Evolutionary conservation across 208 protist genomes (phyloP).

Genomic region (Trypanosoma rangeli): DNA sequence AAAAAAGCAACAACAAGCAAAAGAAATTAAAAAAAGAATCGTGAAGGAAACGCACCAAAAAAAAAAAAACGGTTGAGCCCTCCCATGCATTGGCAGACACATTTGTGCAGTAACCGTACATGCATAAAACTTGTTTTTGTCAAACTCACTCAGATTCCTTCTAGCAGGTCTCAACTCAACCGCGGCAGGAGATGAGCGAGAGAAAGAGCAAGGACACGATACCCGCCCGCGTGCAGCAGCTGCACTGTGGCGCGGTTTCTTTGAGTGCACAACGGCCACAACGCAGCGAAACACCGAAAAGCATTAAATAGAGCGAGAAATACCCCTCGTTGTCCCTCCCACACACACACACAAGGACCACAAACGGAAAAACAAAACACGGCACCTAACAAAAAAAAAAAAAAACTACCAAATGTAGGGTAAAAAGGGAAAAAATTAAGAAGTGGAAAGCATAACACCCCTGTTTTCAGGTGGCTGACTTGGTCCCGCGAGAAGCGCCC

Average conservation of each 20-base stretch:
- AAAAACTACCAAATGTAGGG: background rate
- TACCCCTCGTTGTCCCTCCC: no score
- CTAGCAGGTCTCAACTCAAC: background rate
- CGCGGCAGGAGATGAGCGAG: background rate
- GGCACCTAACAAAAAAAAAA: background rate
- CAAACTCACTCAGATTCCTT: background rate
- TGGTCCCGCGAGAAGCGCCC: background rate
- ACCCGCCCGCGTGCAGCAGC: background rate
- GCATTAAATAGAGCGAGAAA: no score
- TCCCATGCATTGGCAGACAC: no score
- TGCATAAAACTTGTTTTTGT: no score
- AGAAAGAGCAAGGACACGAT: background rate
- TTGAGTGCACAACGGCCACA: no score
- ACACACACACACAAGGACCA: background rate
- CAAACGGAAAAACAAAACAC: background rate
- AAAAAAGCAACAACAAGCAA: no score
- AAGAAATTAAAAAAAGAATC: no score
- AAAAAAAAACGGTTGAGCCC: background rate
- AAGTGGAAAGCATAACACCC: conserved; percentile 1
- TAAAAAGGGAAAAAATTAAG: background rate
- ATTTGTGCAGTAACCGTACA: no score
- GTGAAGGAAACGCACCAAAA: no score
- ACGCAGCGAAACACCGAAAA: no score
- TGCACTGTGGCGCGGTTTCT: no score
- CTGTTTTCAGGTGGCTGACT: background rate